phyloP scores from a whole-genome alignment of 164 flowering plant species.

The Liriodendron chinense region DNA sequence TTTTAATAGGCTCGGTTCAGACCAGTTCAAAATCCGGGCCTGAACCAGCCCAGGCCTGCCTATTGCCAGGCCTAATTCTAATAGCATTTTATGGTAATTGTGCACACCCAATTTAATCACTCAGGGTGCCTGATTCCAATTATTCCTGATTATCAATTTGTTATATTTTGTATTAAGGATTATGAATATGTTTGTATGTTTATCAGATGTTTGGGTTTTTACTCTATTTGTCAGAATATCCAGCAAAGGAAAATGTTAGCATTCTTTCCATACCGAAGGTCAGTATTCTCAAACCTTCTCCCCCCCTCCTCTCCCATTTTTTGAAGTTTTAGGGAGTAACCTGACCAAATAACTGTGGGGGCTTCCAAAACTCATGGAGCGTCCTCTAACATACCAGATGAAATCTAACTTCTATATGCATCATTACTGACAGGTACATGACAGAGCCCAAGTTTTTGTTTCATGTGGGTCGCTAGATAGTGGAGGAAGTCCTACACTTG shows the following conservation, averaged over 20 bases:
- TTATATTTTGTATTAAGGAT: background rate
- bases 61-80: too few relatives aligned
- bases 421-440: constrained; percentile 66
- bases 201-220: constrained; percentile 80
- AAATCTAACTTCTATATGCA: constrained; percentile 5
- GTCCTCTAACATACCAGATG: background rate
- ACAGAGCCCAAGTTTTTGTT: constrained; percentile 88
- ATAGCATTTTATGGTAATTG: background rate
- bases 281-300: constrained; percentile 6
- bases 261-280: constrained; percentile 71
- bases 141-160: background rate
- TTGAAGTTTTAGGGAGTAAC: background rate
- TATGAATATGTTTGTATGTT: background rate
- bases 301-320: background rate
- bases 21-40: too few relatives aligned
- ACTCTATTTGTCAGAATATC: constrained; percentile 58
- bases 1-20: too few relatives aligned
- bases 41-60: too few relatives aligned
- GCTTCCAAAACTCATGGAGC: background rate
- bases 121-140: background rate
- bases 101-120: background rate
- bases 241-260: constrained; percentile 41
- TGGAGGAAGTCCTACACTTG: constrained; percentile 41
- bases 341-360: background rate
- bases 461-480: constrained; percentile 49